phyloP scores from a whole-genome alignment of 805 yeast genomes.

The Ogataea paradorogensis region DNA sequence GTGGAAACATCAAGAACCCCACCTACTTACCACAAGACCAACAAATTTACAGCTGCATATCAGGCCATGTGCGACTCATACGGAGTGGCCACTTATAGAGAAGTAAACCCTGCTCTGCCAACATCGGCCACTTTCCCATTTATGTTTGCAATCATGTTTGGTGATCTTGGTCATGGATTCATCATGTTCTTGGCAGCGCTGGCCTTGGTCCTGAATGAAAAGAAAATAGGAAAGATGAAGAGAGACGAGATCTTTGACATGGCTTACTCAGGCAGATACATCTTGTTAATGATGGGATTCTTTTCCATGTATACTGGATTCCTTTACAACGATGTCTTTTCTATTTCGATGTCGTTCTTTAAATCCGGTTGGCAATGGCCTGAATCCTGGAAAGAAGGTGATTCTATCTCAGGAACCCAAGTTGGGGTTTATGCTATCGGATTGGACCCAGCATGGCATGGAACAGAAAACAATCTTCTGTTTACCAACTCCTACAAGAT shows the following conservation, averaged over 20 bases:
- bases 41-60: conserved; percentile 90
- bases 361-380: conserved; percentile 96
- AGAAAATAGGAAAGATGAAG: conserved; percentile 59
- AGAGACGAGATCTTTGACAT: conserved; percentile 94
- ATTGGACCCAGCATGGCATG: conserved; percentile 95
- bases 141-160: conserved; percentile 99
- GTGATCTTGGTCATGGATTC: conserved; percentile 96
- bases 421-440: conserved; percentile 80
- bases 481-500: conserved; percentile 95
- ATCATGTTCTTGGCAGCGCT: conserved; percentile 74
- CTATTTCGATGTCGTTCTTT: conserved; percentile 86
- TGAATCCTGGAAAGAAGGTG: conserved; percentile 62
- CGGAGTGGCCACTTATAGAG: conserved; percentile 90
- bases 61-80: conserved; percentile 94
- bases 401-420: conserved; percentile 61
- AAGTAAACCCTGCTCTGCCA: conserved; percentile 94
- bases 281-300: conserved; percentile 84
- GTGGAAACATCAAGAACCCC: conserved; percentile 82
- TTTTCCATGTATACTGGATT: conserved; percentile 96
- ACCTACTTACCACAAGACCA: conserved; percentile 93
- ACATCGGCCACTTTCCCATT: conserved; percentile 95
- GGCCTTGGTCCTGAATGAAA: conserved; percentile 70
- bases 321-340: conserved; percentile 89
- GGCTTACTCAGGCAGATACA: conserved; percentile 94
- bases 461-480: conserved; percentile 85